These are phyloP conservation scores for Tirmania nivea DNA, from an alignment of 495 filamentous ascomycete species.

Conservation along the genomic window DNA sequence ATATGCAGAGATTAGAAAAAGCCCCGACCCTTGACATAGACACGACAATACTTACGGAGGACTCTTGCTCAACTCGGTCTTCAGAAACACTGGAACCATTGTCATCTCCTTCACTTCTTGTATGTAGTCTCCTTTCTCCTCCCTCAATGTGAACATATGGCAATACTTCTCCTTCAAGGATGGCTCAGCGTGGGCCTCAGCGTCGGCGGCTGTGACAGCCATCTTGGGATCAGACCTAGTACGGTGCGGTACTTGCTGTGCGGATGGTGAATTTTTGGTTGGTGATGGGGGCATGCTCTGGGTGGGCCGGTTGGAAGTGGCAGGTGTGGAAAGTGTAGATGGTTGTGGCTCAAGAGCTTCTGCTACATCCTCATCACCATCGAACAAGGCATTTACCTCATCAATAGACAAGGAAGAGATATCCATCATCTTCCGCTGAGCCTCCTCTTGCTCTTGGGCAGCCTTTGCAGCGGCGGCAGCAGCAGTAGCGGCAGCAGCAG, in stretches of 20 bases:
- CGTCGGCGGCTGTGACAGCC: slow-evolving; percentile 43
- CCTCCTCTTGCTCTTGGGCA: slow-evolving; percentile 65
- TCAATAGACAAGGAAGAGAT: slow-evolving; percentile 77
- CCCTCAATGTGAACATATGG: slow-evolving; percentile 67
- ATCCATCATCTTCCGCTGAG: slow-evolving; percentile 72
- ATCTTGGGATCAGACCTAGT: slow-evolving; percentile 85
- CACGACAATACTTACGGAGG: slow-evolving; percentile 56
- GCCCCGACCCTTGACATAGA: neutral
- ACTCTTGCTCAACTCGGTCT: slow-evolving; percentile 96
- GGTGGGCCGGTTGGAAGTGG: slow-evolving; percentile 40
- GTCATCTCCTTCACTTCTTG: slow-evolving; percentile 98
- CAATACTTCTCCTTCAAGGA: slow-evolving; percentile 87
- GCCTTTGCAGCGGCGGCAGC: slow-evolving; percentile 59
- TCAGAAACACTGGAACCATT: slow-evolving; percentile 81
- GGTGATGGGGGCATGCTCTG: slow-evolving; percentile 93
- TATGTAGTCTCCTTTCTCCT: slow-evolving; percentile 87
- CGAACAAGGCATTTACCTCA: slow-evolving; percentile 80
- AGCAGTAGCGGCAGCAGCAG: slow-evolving; percentile 51
- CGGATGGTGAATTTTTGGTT: slow-evolving; percentile 47
- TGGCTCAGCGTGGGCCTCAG: slow-evolving; percentile 47
- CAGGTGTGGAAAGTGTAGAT: slow-evolving; percentile 9
- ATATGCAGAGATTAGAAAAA: slow-evolving; percentile 22
- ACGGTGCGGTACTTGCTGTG: slow-evolving; percentile 53
- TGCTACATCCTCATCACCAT: slow-evolving; percentile 70
- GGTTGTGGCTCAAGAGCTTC: slow-evolving; percentile 13